Evolutionary conservation across 257 asterid species (phyloP).

Genomic region (Nemophila menziesii): DNA sequence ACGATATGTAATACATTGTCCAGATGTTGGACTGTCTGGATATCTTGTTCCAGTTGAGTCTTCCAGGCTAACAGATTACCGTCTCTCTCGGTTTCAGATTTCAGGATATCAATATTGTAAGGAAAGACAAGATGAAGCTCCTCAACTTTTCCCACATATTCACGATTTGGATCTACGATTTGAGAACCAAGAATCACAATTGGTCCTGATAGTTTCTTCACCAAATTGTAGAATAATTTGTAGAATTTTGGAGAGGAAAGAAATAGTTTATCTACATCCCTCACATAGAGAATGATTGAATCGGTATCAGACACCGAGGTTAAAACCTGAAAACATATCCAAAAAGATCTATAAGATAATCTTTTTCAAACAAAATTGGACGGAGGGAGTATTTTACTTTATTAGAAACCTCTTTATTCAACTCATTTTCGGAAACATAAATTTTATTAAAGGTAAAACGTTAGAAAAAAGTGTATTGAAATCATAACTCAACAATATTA

Average conservation of each 20-base stretch:
- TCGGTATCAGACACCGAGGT: slow-evolving; percentile 51
- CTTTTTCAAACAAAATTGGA: too few relatives aligned
- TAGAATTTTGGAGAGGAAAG: slow-evolving; percentile 48
- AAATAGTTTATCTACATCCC: slow-evolving; percentile 69
- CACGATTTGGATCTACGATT: slow-evolving; percentile 46
- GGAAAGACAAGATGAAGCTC: slow-evolving; percentile 56
- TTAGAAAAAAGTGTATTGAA: too few relatives aligned
- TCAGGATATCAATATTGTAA: slow-evolving; percentile 66
- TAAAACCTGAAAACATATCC: slow-evolving; percentile 45
- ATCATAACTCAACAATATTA: too few relatives aligned
- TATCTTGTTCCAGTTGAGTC: slow-evolving; percentile 79
- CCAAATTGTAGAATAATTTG: slow-evolving; percentile 55
- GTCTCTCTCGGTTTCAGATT: slow-evolving; percentile 77
- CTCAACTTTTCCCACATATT: slow-evolving; percentile 45
- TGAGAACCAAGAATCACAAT: slow-evolving; percentile 84
- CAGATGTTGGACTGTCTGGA: slow-evolving; percentile 64
- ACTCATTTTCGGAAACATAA: too few relatives aligned
- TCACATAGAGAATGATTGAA: slow-evolving; percentile 62
- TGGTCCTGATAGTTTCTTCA: slow-evolving; percentile 73
- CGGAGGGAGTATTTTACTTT: too few relatives aligned
- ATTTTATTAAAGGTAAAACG: too few relatives aligned
- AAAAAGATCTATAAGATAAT: not conserved
- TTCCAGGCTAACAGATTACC: slow-evolving; percentile 76
- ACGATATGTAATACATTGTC: slow-evolving; percentile 82
- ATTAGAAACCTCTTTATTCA: too few relatives aligned